These are phyloP conservation scores for Akebia trifoliata DNA, from an alignment of 164 flowering plant genomes.

Conservation along the genomic window DNA sequence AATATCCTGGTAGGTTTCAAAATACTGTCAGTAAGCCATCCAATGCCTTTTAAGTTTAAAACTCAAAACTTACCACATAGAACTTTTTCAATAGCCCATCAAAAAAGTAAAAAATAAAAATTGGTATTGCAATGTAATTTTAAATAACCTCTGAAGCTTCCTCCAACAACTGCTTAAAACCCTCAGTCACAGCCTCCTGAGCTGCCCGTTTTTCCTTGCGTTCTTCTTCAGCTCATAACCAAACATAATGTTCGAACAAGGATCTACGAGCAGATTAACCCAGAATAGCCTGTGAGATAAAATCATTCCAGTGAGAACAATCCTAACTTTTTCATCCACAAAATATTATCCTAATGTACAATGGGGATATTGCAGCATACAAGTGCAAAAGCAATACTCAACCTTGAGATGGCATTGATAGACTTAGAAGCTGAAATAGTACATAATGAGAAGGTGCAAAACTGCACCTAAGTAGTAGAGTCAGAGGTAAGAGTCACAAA, in stretches of 20 bases:
- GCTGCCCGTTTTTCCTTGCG: slow-evolving; percentile 99
- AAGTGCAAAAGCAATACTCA: neutral
- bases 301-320: slow-evolving; percentile 2
- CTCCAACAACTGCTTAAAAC: slow-evolving; percentile 83
- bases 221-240: slow-evolving; percentile 97
- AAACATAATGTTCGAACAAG: slow-evolving; percentile 91
- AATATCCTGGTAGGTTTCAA: slow-evolving; percentile 58
- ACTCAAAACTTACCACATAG: neutral
- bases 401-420: neutral
- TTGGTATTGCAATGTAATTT: slow-evolving; percentile 5
- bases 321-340: neutral
- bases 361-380: neutral
- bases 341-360: neutral
- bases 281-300: slow-evolving; percentile 71
- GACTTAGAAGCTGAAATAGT: too few relatives aligned
- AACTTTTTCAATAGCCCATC: neutral
- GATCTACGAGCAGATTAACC: slow-evolving; percentile 79
- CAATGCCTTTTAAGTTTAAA: neutral
- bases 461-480: too few relatives aligned
- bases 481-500: too few relatives aligned
- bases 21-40: slow-evolving; percentile 7
- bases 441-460: too few relatives aligned
- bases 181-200: slow-evolving; percentile 90
- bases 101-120: neutral
- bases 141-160: slow-evolving; percentile 82